These are phyloP conservation scores for Globisporangium spinosum DNA, from an alignment of 352 stramenopile species.

Conservation along the genomic window DNA sequence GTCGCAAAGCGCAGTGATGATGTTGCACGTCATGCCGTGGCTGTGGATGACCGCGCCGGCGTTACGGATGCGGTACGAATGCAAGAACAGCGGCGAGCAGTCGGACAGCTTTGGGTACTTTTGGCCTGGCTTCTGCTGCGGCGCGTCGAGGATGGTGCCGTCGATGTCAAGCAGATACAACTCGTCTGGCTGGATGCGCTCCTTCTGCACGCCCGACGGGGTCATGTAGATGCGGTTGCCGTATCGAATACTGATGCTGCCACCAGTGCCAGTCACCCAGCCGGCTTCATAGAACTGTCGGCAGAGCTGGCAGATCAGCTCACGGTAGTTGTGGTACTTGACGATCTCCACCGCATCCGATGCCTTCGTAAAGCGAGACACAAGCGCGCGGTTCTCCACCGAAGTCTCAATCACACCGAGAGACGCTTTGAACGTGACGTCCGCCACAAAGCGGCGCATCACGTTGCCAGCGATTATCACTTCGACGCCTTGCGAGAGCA, in stretches of 20 bases:
- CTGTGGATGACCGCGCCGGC: constrained; percentile 76
- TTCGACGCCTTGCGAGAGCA: constrained; percentile 35
- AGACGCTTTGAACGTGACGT: constrained; percentile 16
- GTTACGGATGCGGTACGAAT: constrained; percentile 86
- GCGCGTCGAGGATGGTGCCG: constrained; percentile 67
- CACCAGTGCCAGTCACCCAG: constrained; percentile 94
- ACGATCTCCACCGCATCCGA: constrained; percentile 44
- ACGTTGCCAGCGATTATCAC: constrained; percentile 24
- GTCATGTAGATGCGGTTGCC: constrained; percentile 94
- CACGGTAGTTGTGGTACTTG: constrained; percentile 41
- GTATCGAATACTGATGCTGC: constrained; percentile 91
- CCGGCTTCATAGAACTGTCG: constrained; percentile 76
- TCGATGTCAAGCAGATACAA: constrained; percentile 93
- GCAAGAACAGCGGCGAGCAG: constrained; percentile 92
- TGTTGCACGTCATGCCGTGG: constrained; percentile 81
- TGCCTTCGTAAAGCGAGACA: constrained; percentile 35
- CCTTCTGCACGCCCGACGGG: constrained; percentile 94
- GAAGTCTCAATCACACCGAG: constrained; percentile 20
- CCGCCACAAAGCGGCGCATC: constrained; percentile 48
- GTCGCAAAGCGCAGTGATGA: constrained; percentile 90
- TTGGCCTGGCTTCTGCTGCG: constrained; percentile 34
- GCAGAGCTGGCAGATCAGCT: constrained; percentile 70
- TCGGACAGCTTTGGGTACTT: constrained; percentile 87
- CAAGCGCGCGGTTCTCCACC: constrained; percentile 15
- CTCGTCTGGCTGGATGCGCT: constrained; percentile 93